These are phyloP conservation scores for Canna indica DNA, from an alignment of 176 grass and related monocot genomes.

Conservation along the genomic window DNA sequence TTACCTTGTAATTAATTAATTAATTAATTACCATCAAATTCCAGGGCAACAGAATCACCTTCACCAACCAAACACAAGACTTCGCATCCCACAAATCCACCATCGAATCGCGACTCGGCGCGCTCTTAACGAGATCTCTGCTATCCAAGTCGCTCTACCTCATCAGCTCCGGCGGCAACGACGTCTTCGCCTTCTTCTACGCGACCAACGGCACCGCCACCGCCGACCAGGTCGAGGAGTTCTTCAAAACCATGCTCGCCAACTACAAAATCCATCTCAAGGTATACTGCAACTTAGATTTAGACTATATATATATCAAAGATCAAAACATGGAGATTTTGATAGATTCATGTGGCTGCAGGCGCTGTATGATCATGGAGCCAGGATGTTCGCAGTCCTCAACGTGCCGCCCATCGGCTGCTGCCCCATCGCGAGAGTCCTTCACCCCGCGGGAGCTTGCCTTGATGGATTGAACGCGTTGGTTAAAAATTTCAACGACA, in stretches of 20 bases:
- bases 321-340: too few relatives aligned
- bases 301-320: too few relatives aligned
- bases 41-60: slow-evolving; percentile 16
- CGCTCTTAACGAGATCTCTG: not conserved
- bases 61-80: slow-evolving; percentile 29
- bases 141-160: slow-evolving; percentile 49
- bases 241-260: slow-evolving; percentile 28
- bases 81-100: slow-evolving; percentile 16
- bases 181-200: slow-evolving; percentile 64
- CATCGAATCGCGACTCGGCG: slow-evolving; percentile 8
- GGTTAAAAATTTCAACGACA: slow-evolving; percentile 22
- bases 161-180: slow-evolving; percentile 67
- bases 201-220: slow-evolving; percentile 30
- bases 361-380: slow-evolving; percentile 26
- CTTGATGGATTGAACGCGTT: slow-evolving; percentile 27
- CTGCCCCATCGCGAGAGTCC: slow-evolving; percentile 29
- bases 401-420: slow-evolving; percentile 45
- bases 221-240: slow-evolving; percentile 14
- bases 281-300: slow-evolving; percentile 18
- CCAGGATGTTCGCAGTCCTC: slow-evolving; percentile 42
- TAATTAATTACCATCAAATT: too few relatives aligned
- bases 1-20: too few relatives aligned
- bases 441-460: slow-evolving; percentile 22
- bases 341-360: not conserved
- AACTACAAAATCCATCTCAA: slow-evolving; percentile 31